Evolutionary conservation across 202 grass and related monocot species (phyloP), one percentile per base, ranked within the genome.

Genomic region (Zizania palustris): DNA sequence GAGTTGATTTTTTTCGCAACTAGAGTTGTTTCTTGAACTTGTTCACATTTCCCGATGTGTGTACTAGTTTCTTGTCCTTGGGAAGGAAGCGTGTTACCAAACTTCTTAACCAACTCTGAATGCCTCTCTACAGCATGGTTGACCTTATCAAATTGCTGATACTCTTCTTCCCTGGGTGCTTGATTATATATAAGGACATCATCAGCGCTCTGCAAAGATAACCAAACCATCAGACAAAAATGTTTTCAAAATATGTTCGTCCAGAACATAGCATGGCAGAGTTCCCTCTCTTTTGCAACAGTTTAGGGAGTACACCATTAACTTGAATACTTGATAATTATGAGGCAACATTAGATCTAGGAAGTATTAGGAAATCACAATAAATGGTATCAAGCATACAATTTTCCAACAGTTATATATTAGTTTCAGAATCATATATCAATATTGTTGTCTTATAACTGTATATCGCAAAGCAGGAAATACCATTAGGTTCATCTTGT

Each of bases 161-260:
- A 71, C 11, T 34, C 56, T 41, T 79, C 63, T 39, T 83, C 18
- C 42, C 46, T 73, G 41, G 45, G 75, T 75, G 80, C 69, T 63
- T 34, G 18, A 64, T 83, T 83, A 48, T 83, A n/a, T 83, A 79
- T 87, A 42, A 88, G 85, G 7, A 88, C 69, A 70, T 88, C 75
- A 83, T 88, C 80, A 61, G 48, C 22, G 37, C 55, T 83, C 80
- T 88, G 46, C 46, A 83, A 79, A 74, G 11, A 79, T 63, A 36
- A 76, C 1, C 1, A 57, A 65, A 71, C 18, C 22, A 71, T 71
- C 3, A 63, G 37, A 58, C 40, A 11, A 55, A 82, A 46, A 16
- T 66, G 15, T 21, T 2, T 18, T 44, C 35, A 6, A 40, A 62
- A 64, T 34, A 35, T 33, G 39, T 39, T 40, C 42, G 16, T 68